Base-by-base conservation (phyloP, 2,329 filamentous ascomycete genomes). In the Zasmidium cellare region DNA sequence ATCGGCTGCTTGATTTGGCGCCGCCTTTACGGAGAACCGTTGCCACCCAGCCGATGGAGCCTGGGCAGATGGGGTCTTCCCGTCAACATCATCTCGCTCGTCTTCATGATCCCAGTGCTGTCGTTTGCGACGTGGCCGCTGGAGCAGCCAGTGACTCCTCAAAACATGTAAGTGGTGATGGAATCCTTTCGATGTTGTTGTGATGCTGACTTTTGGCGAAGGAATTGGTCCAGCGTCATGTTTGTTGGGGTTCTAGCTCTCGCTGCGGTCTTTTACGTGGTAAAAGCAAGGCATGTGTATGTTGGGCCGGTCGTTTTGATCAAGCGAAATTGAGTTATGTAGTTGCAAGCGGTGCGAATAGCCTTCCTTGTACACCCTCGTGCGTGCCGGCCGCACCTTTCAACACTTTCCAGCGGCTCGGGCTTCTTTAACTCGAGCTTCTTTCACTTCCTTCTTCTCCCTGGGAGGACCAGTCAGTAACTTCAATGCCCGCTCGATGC, bases 51-150 rank as follows among this genome's bases (percentile, higher is more conserved):
- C 5, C 68, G 71, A 20, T 78, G 70, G 73, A 71, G 62, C 46
- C 71, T 80, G 14, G 75, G 76, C 1, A 64, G 64, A 9, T 71
- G 67, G 48, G 76, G 77, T 0, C 60, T 77, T 1, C 59, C 69
- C 16, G 55, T 79, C 56, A 79, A 80, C 56, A 67, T 73, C 12
- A 53, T 58, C 5, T 62, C 69, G 1, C 18, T 61, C 5, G 31
- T 53, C 19, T 65, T 56, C 23, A 20, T 59, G 46, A 16, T 46
- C 14, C 57, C 52, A 18, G 53, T 59, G 20, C 19, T 55, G 9
- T 47, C 51, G 38, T 59, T 59, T 41, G 49, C 50, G n/a, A 38
- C 46, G 19, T 58, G 56, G 57, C 57, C 51, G 18, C 44, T 59
- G 41, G 46, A 46, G 12, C 49, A 55, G 25, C 51, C 57, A n/a